Evolutionary conservation across 192 early-diverging fungal genomes (phyloP).

Genomic region (Entomortierella lignicola): DNA sequence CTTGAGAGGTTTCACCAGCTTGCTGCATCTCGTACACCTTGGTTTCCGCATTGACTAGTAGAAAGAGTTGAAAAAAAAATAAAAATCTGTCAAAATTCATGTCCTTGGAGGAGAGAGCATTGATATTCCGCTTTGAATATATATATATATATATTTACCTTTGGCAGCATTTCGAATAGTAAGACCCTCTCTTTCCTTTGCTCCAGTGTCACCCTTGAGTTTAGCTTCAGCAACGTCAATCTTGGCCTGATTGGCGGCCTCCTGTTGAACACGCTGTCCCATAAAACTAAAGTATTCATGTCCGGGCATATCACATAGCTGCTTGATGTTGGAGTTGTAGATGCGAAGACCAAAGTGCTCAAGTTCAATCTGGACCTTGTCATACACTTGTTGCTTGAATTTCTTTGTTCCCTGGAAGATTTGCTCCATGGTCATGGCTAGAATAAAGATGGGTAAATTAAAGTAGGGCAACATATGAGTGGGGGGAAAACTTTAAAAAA

Average conservation of each 20-base stretch:
- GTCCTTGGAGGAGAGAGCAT: not conserved
- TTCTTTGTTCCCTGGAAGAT: not conserved
- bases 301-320: not conserved
- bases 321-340: constrained; percentile 1
- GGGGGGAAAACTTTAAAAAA: not conserved
- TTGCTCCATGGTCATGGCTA: not conserved
- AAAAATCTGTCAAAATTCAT: not conserved
- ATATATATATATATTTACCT: not conserved
- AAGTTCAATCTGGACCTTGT: not conserved
- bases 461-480: too few relatives aligned
- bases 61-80: too few relatives aligned
- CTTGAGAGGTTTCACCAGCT: not conserved
- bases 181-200: not conserved
- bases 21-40: not conserved
- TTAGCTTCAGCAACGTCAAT: not conserved
- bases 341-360: not conserved
- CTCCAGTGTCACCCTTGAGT: not conserved
- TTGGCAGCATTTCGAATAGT: not conserved
- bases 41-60: not conserved
- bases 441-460: not conserved
- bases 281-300: constrained; percentile 1
- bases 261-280: not conserved
- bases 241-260: not conserved
- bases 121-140: too few relatives aligned
- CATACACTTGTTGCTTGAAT: not conserved